Evolutionary conservation across 2,329 filamentous ascomycete genomes (phyloP), one percentile per base, ranked within the genome.

Genomic region (Aureobasidium musti): DNA sequence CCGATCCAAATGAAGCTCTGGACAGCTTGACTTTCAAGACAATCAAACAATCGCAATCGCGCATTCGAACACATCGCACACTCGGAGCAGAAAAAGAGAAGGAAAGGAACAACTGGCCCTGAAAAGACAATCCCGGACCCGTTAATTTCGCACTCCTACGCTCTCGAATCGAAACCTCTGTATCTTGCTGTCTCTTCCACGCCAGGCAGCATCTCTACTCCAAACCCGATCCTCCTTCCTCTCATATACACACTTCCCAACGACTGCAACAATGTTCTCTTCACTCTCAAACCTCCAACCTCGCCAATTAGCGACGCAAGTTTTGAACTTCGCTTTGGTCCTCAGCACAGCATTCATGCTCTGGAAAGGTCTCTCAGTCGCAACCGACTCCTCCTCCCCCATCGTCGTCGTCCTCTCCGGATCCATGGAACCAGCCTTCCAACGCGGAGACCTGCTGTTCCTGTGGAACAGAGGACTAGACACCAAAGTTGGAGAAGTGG

Each of bases 261-360:
- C 72, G 73, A 80, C 43, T 21, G 43, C 65, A 93, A 52, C 8
- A n/a, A 52, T 93, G 90, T 74, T 94, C 70, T 86, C 88, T 52
- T 80, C 83, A 70, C 82, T 96, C 70, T 81, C 83, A 68, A 79
- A 80, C 64, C 81, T 86, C 74, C 92, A 91, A 78, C 89, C 91
- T 71, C 89, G 92, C 78, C 91, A 96, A 77, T 84, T 90, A 65
- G 88, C 92, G 73, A 84, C 87, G 57, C 92, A 96, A 82, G 79
- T 94, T 71, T 87, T 97, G 75, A 96, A 96, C 81, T 97, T 97
- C 78, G 92, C 89, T 66, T 87, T 97, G 70, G 91, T 97, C 69
- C 86, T 97, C 60, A 92, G 90, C 11, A 95, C 91, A 1, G 92
- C 93, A 1, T 97, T 97, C 76, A 97, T 97, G 92, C 87, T 96